Conservation (phyloP, 2,329 filamentous ascomycete species). For the Aplosporella prunicola region DNA sequence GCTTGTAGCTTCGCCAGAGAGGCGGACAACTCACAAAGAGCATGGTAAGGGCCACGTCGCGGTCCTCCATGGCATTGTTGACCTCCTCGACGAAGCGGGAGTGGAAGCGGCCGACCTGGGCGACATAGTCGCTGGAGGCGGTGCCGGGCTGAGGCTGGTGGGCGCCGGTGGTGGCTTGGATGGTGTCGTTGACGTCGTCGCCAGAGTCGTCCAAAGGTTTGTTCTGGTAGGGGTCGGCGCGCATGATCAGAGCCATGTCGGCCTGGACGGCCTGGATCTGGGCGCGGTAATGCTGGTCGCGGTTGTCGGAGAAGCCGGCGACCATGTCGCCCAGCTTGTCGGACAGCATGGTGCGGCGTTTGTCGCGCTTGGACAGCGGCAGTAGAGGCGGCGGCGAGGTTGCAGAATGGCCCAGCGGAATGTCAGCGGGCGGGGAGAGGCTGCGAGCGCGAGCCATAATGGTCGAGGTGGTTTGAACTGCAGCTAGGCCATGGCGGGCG, state of each 20-base stretch:
- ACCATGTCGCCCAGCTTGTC: conserved; percentile 70
- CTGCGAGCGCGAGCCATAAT: conserved; percentile 31
- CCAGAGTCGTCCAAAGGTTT: conserved; percentile 56
- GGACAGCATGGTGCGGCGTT: conserved; percentile 71
- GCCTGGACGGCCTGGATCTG: conserved; percentile 87
- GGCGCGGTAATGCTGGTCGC: conserved; percentile 76
- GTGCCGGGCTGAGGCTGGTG: conserved; percentile 31
- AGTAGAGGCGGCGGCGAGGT: conserved; percentile 40
- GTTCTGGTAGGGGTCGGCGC: conserved; percentile 69
- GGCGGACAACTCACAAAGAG: conserved; percentile 56
- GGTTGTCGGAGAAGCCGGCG: conserved; percentile 67
- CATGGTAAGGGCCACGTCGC: conserved; percentile 72
- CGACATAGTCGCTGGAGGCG: conserved; percentile 59
- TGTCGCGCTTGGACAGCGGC: conserved; percentile 78
- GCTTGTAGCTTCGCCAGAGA: not conserved
- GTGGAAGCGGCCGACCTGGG: conserved; percentile 68
- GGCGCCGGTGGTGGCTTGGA: conserved; percentile 34
- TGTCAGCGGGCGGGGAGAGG: conserved; percentile 26
- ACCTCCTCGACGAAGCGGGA: conserved; percentile 76
- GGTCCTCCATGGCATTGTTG: conserved; percentile 78
- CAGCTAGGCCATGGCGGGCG: too few relatives aligned
- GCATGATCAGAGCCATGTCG: conserved; percentile 76
- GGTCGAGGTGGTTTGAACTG: not conserved
- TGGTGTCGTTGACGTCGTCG: conserved; percentile 58
- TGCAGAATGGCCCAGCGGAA: conserved; percentile 27